phyloP scores from a whole-genome alignment of 1,284 basidiomycete species.

The Sanghuangporus baumii region DNA sequence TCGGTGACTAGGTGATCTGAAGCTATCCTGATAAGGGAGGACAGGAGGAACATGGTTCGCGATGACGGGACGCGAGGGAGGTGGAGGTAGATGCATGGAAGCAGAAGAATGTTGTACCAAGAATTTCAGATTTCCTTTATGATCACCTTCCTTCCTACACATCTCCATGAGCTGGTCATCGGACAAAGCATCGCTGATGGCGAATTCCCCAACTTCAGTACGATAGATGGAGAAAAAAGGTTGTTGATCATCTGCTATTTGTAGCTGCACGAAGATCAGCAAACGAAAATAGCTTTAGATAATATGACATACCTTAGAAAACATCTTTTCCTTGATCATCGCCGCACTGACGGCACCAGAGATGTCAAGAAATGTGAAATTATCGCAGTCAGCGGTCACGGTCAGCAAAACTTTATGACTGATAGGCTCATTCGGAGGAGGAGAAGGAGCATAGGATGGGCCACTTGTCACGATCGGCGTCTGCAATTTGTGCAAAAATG shows the following conservation, averaged over 20 bases:
- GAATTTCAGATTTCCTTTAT: constrained; percentile 75
- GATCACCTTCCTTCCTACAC: constrained; percentile 69
- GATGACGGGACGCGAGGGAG: constrained; percentile 33
- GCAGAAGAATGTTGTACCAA: constrained; percentile 64
- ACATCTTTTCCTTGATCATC: constrained; percentile 80
- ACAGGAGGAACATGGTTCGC: constrained; percentile 37
- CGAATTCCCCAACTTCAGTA: constrained; percentile 76
- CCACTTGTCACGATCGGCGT: constrained; percentile 17
- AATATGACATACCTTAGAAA: constrained; percentile 60
- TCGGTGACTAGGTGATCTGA: constrained; percentile 39
- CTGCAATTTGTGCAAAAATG: constrained; percentile 4
- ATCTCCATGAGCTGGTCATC: constrained; percentile 66
- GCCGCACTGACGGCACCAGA: constrained; percentile 62
- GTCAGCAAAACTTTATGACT: constrained; percentile 54
- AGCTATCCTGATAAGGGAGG: constrained; percentile 28
- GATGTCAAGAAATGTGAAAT: constrained; percentile 75
- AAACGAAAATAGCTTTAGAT: constrained; percentile 14
- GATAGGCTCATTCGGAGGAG: constrained; percentile 18
- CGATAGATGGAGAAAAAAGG: constrained; percentile 74
- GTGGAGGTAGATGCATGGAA: constrained; percentile 45
- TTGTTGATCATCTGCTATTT: constrained; percentile 81
- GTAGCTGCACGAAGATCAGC: constrained; percentile 46
- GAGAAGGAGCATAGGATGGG: constrained; percentile 12
- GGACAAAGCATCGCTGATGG: constrained; percentile 63
- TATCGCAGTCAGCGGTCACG: constrained; percentile 80